Evolutionary conservation across 306 rosid genomes (phyloP).

Genomic region (Quercus variabilis): DNA sequence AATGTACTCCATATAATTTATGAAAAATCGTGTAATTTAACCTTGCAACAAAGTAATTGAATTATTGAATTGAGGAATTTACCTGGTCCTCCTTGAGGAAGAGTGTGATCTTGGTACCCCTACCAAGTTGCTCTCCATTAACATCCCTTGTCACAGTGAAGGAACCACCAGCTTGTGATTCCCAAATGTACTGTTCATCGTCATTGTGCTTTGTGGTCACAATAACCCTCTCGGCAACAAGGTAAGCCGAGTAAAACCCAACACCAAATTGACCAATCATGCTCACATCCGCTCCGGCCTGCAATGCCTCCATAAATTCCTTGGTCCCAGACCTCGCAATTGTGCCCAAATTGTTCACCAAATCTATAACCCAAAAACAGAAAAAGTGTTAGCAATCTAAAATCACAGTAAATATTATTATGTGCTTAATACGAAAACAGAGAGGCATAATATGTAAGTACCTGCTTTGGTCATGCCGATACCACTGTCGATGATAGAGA

Average conservation of each 20-base stretch:
- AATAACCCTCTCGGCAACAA: slow-evolving; percentile 61
- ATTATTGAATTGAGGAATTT: background rate
- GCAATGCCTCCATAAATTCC: slow-evolving; percentile 79
- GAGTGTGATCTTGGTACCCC: slow-evolving; percentile 72
- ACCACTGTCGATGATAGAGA: slow-evolving; percentile 65
- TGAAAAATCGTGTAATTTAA: no score
- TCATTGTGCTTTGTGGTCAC: slow-evolving; percentile 69
- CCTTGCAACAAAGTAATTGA: background rate
- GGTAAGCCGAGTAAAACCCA: slow-evolving; percentile 67
- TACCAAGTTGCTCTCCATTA: slow-evolving; percentile 58
- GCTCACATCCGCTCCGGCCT: slow-evolving; percentile 68
- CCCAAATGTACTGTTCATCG: slow-evolving; percentile 71
- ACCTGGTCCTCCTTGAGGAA: slow-evolving; percentile 82
- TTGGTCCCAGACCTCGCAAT: slow-evolving; percentile 73
- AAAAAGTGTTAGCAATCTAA: no score
- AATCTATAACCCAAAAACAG: slow-evolving; percentile 21
- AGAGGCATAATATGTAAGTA: background rate
- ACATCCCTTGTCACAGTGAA: slow-evolving; percentile 65
- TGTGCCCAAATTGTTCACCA: slow-evolving; percentile 77
- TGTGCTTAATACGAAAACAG: background rate
- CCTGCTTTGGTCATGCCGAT: slow-evolving; percentile 82
- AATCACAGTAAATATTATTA: no score
- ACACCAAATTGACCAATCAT: slow-evolving; percentile 82
- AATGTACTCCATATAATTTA: no score
- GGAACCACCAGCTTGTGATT: slow-evolving; percentile 74